Percentiles rank a stretch among this genome's conserved stretches.
These are phyloP conservation scores for Ceratobasidium papillatum DNA, from an alignment of 1,284 basidiomycete genomes.

Conservation along the genomic window DNA sequence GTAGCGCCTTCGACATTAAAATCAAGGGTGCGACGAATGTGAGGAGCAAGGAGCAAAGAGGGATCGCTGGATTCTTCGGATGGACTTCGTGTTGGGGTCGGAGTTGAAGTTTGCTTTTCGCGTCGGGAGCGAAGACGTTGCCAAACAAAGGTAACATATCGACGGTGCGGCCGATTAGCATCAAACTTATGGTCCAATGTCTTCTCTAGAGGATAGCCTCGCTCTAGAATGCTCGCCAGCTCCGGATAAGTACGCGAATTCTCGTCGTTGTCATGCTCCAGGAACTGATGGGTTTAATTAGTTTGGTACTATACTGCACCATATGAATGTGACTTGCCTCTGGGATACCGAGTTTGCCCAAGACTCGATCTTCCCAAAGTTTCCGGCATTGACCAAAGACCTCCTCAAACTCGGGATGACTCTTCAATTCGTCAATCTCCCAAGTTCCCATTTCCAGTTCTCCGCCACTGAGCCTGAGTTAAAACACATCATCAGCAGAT, in stretches of 20 bases:
- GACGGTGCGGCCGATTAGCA: conserved; percentile 22
- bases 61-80: conserved; percentile 35
- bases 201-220: conserved; percentile 33
- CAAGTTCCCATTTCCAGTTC: conserved; percentile 44
- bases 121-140: conserved; percentile 36
- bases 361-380: conserved; percentile 34
- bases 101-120: conserved; percentile 37
- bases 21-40: conserved; percentile 28
- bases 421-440: conserved; percentile 39
- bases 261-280: conserved; percentile 37
- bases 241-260: conserved; percentile 34
- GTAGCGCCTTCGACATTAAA: conserved; percentile 37
- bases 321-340: not conserved
- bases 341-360: conserved; percentile 36
- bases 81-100: conserved; percentile 37
- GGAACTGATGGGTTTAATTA: conserved; percentile 15
- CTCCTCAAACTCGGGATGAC: conserved; percentile 33
- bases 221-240: conserved; percentile 31
- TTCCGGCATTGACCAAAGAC: conserved; percentile 37
- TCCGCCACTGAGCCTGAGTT: conserved; percentile 41
- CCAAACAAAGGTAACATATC: conserved; percentile 33
- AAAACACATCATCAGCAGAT: not conserved
- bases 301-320: not conserved
- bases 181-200: conserved; percentile 32
- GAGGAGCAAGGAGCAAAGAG: conserved; percentile 34